These are phyloP conservation scores for Aspergillus flavus DNA, from an alignment of 2,329 filamentous ascomycete species.

Conservation along the genomic window DNA sequence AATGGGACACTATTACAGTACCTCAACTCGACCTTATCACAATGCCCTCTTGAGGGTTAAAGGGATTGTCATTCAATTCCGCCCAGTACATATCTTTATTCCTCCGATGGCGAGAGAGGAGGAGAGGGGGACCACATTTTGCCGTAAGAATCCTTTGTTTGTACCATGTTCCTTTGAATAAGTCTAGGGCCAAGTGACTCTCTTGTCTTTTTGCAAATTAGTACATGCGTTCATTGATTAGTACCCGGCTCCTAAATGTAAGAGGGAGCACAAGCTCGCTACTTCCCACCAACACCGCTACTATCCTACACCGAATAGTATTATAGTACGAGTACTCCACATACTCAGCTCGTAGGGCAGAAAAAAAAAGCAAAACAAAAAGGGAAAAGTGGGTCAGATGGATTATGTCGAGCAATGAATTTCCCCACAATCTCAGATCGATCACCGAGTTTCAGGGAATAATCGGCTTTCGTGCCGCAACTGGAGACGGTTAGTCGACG, in stretches of 20 bases:
- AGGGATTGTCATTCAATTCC: background rate
- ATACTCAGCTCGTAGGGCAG: background rate
- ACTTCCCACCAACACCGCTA: too few relatives aligned
- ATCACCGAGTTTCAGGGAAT: background rate
- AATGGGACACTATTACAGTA: background rate
- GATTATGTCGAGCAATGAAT: background rate
- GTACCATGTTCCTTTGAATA: too few relatives aligned
- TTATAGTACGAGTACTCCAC: background rate
- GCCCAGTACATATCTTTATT: background rate
- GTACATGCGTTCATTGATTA: too few relatives aligned
- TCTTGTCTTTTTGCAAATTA: too few relatives aligned
- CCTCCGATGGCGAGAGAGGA: background rate
- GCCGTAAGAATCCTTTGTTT: background rate
- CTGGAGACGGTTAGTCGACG: background rate
- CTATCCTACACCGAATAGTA: background rate
- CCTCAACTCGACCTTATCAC: background rate
- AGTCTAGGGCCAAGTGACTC: too few relatives aligned
- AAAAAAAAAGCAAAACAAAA: background rate
- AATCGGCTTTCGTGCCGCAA: background rate
- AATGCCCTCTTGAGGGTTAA: background rate
- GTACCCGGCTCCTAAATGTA: too few relatives aligned
- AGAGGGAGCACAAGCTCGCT: too few relatives aligned
- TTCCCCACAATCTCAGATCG: slow-evolving; percentile 1
- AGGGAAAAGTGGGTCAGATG: background rate
- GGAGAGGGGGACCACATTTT: background rate